Conservation (phyloP, 2,329 filamentous ascomycete genomes). For the Diaporthe citri region DNA sequence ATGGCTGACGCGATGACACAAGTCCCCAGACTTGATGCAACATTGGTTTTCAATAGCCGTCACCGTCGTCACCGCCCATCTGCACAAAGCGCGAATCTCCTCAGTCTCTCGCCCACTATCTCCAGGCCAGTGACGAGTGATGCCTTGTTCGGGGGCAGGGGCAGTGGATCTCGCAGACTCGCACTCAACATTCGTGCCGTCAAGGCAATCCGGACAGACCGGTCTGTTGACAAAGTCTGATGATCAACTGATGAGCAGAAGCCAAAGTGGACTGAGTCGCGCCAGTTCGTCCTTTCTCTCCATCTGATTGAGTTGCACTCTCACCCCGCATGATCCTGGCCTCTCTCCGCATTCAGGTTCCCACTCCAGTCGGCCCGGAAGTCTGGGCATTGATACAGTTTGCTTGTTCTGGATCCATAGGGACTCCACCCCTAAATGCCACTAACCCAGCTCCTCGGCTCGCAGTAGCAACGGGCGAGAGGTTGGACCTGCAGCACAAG, state of each 20-base stretch:
- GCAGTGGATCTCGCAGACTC: not conserved
- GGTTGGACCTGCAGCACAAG: conserved; percentile 22
- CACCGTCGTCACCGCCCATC: conserved; percentile 9
- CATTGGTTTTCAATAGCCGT: not conserved
- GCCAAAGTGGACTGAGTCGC: conserved; percentile 11
- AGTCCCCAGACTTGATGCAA: conserved; percentile 16
- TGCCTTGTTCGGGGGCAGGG: not conserved
- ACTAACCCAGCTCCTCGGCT: not conserved
- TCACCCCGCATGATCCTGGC: conserved; percentile 2
- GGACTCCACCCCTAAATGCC: not conserved
- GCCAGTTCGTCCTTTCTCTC: conserved; percentile 8
- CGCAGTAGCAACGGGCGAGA: not conserved
- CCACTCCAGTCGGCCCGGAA: conserved; percentile 32
- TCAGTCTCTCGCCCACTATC: not conserved
- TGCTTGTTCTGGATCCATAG: not conserved
- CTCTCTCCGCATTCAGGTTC: conserved; percentile 33
- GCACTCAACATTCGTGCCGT: not conserved
- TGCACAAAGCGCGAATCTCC: not conserved
- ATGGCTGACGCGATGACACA: conserved; percentile 9
- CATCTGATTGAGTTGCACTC: conserved; percentile 12
- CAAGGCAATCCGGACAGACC: not conserved
- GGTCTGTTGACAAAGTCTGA: not conserved
- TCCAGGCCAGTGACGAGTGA: not conserved
- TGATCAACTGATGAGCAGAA: conserved; percentile 33
- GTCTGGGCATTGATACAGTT: conserved; percentile 31